Conservation (phyloP, 2,329 filamentous ascomycete genomes). For the Claviceps africana region DNA sequence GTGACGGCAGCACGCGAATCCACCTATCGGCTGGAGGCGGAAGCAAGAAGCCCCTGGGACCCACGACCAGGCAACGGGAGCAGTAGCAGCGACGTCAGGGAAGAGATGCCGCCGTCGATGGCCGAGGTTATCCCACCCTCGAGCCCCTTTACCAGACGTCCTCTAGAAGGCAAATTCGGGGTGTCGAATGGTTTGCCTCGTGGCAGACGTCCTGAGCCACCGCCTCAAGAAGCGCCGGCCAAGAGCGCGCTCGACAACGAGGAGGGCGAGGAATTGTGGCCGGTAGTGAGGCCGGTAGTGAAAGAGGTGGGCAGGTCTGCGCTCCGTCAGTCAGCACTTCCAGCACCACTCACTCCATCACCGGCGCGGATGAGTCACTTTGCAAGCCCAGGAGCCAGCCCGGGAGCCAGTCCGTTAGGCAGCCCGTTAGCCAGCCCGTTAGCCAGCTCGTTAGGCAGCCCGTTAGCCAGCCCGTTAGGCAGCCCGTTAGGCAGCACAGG, state of each 20-base stretch:
- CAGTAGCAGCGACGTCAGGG: slow-evolving; percentile 6
- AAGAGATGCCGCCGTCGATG: slow-evolving; percentile 3
- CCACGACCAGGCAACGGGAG: slow-evolving; percentile 6
- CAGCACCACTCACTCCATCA: slow-evolving; percentile 20
- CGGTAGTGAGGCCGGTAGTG: no score
- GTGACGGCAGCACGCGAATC: slow-evolving; percentile 11
- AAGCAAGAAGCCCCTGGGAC: slow-evolving; percentile 12
- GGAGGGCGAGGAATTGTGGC: no score
- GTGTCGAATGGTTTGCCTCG: slow-evolving; percentile 21
- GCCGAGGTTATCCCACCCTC: slow-evolving; percentile 6
- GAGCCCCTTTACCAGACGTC: slow-evolving; percentile 16
- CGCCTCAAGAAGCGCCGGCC: slow-evolving; percentile 4
- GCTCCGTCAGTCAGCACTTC: slow-evolving; percentile 21
- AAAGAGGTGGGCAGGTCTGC: slow-evolving; percentile 14
- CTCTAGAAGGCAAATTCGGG: slow-evolving; percentile 21
- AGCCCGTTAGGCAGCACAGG: not conserved
- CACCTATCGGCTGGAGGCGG: slow-evolving; percentile 5
- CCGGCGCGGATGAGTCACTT: slow-evolving; percentile 1
- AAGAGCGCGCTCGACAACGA: not conserved
- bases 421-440: not conserved
- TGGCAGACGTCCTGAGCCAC: slow-evolving; percentile 16
- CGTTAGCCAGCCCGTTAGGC: not conserved
- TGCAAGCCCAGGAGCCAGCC: no score
- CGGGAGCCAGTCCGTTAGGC: not conserved
- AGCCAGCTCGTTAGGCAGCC: no score